Evolutionary conservation across 441 rosid species (phyloP).

Genomic region (Syzygium syzygioides): DNA sequence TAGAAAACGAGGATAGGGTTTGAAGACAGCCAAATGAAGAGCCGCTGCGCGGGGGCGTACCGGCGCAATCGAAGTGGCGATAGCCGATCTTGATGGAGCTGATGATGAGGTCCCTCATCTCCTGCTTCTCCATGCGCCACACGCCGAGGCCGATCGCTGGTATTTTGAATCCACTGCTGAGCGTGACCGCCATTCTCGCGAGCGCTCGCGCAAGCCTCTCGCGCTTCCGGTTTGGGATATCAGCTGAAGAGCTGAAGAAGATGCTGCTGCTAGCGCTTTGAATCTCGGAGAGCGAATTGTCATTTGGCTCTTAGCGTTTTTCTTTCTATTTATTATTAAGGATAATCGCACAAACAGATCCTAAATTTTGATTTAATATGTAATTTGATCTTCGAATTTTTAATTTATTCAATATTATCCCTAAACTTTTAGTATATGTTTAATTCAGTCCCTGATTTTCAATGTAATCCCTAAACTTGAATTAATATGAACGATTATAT

Average conservation of each 20-base stretch:
- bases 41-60: conserved; percentile 14
- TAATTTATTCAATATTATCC: accelerated
- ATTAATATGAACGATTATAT: accelerated
- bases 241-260: not conserved
- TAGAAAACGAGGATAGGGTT: not conserved
- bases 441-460: accelerated
- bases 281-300: not conserved
- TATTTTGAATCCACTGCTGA: conserved; percentile 78
- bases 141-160: conserved; percentile 84
- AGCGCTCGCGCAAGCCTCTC: not conserved
- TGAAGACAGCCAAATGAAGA: not conserved
- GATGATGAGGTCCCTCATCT: conserved; percentile 56
- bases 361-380: accelerated
- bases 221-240: not conserved
- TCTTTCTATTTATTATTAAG: not conserved
- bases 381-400: accelerated
- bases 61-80: conserved; percentile 95
- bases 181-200: conserved; percentile 34
- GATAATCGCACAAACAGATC: accelerated
- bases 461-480: too few relatives aligned
- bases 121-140: conserved; percentile 74
- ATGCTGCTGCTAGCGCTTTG: not conserved
- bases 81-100: conserved; percentile 81
- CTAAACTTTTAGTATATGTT: accelerated
- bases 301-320: not conserved